Evolutionary conservation across 345 rosid species (phyloP), one percentile per base, ranked within the genome.

Genomic region (Euphorbia lathyris): DNA sequence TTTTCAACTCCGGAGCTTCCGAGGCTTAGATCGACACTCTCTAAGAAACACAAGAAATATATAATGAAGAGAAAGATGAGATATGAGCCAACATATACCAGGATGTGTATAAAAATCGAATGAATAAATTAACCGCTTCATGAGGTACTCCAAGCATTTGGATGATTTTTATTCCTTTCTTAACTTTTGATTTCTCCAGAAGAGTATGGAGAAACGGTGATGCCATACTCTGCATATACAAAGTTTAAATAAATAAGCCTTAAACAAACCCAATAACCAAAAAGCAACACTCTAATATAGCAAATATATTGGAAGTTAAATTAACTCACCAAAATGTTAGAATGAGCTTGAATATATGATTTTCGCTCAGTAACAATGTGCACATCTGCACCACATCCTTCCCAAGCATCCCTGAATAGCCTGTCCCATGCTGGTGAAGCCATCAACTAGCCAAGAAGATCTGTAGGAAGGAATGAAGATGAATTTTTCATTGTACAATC

Each of bases 31-130:
- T n/a, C n/a, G n/a, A n/a, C n/a, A n/a, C n/a, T n/a, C n/a, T n/a
- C n/a, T n/a, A n/a, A n/a, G n/a, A n/a, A n/a, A n/a, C n/a, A n/a
- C 34, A 57, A 11, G 61, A 12, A 23, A 4, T 25, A 57, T 11
- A 2, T 26, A 0, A 27, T 32, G 36, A 32, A 32, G 36, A 32
- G 2, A 36, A 27, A 29, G 27, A 14, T 12, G 7, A 58, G 1
- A 13, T 29, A 17, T 30, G 42, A 59, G 40, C 42, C 8, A 59
- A 4, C 50, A 45, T 79, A 45, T 79, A 94, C 98, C 96, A 82
- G 50, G 97, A 94, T 34, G 97, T 87, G 81, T 94, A 91, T 7
- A 94, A 78, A 78, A 90, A 90, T 56, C 88, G 91, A 69, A 91
- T 66, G 76, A 95, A 94, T 9, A 71, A 58, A 73, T 73, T 71